phyloP scores from a whole-genome alignment of 2,329 filamentous ascomycete species.

The Didymellaceae sp. region DNA sequence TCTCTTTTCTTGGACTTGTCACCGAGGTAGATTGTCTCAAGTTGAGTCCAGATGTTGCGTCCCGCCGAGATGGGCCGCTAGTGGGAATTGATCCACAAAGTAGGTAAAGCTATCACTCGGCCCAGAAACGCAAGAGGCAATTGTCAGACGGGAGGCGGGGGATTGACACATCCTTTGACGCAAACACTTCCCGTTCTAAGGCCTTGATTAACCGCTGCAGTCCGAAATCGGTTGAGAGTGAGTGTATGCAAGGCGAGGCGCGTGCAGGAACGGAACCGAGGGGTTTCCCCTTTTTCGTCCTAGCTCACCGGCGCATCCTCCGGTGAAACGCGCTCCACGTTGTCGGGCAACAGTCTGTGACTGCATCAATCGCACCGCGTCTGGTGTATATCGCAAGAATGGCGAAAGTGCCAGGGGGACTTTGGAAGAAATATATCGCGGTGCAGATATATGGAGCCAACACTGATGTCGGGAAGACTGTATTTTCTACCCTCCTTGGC shows the following conservation, averaged over 20 bases:
- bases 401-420: constrained; percentile 62
- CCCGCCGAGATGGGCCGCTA: constrained; percentile 3
- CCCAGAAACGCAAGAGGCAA: constrained; percentile 6
- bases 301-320: not conserved
- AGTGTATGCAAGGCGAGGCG: constrained; percentile 10
- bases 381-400: constrained; percentile 23
- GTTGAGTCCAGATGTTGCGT: constrained; percentile 10
- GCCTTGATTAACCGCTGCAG: constrained; percentile 20
- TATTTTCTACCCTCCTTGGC: constrained; percentile 76
- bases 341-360: not conserved
- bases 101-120: not conserved
- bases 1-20: constrained; percentile 11
- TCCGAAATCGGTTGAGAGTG: constrained; percentile 17
- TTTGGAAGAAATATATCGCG: constrained; percentile 72
- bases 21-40: not conserved
- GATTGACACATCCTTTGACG: constrained; percentile 13
- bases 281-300: not conserved
- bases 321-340: not conserved
- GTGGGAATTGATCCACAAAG: constrained; percentile 7
- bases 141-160: constrained; percentile 7
- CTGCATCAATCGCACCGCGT: constrained; percentile 7
- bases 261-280: constrained; percentile 10
- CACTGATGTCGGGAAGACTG: constrained; percentile 84
- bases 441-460: constrained; percentile 85
- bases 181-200: constrained; percentile 2